These are phyloP conservation scores for Aspergillus eucalypticola DNA, from an alignment of 2,329 filamentous ascomycete genomes.

Conservation along the genomic window DNA sequence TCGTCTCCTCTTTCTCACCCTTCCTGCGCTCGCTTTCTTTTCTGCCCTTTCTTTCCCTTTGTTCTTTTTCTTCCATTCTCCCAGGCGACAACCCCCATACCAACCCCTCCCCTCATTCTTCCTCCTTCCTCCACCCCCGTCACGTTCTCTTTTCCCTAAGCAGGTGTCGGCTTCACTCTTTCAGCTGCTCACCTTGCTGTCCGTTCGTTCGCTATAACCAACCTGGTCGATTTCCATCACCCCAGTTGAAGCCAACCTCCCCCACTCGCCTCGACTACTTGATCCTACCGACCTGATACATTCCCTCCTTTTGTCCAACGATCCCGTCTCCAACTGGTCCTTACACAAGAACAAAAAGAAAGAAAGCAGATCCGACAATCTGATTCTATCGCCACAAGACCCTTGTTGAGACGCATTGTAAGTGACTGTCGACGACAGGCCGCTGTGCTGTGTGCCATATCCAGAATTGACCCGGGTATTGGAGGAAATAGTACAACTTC, in stretches of 20 bases:
- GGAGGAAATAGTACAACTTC: conserved; percentile 11
- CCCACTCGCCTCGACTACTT: conserved; percentile 13
- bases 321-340: conserved; percentile 3
- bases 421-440: conserved; percentile 3
- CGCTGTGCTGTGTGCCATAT: background rate
- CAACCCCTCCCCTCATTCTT: conserved; percentile 20
- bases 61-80: conserved; percentile 19
- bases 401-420: conserved; percentile 14
- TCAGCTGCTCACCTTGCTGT: conserved; percentile 58
- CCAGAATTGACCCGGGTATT: background rate
- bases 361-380: conserved; percentile 1
- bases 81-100: conserved; percentile 22
- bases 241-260: conserved; percentile 22
- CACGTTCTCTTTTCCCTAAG: conserved; percentile 33
- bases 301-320: conserved; percentile 21
- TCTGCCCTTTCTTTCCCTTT: conserved; percentile 7
- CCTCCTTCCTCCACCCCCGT: conserved; percentile 27
- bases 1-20: conserved; percentile 10
- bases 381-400: conserved; percentile 1
- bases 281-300: conserved; percentile 20
- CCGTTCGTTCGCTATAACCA: conserved; percentile 44
- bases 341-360: conserved; percentile 1
- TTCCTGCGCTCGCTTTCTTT: conserved; percentile 9
- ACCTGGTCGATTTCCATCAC: conserved; percentile 18
- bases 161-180: conserved; percentile 64